These are phyloP conservation scores for Exophiala phaeomuriformis DNA, from an alignment of 2,329 filamentous ascomycete species.

Conservation along the genomic window DNA sequence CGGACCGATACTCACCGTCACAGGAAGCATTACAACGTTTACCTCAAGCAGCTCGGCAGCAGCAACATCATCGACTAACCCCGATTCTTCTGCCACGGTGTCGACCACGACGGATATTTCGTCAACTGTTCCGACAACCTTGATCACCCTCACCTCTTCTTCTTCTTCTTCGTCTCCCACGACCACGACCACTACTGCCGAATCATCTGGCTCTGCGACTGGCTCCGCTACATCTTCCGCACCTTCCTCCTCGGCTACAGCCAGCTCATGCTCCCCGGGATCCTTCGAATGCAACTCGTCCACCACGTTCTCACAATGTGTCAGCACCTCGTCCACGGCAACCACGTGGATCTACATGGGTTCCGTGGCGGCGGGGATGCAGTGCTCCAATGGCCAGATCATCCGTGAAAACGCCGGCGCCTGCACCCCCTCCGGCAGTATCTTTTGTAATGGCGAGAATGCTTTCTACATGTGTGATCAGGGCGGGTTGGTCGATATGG, in stretches of 20 bases:
- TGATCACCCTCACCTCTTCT: neutral
- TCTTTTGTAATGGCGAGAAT: slow-evolving; percentile 17
- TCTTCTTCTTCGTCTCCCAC: neutral
- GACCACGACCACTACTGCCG: neutral
- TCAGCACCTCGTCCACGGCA: slow-evolving; percentile 18
- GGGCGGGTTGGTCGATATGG: slow-evolving; percentile 32
- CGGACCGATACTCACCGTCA: slow-evolving; percentile 2
- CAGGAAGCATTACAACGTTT: neutral
- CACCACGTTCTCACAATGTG: slow-evolving; percentile 34
- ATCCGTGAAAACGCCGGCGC: slow-evolving; percentile 18
- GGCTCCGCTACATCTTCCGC: slow-evolving; percentile 2
- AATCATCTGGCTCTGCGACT: neutral
- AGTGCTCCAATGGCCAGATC: slow-evolving; percentile 21
- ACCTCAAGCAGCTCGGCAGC: neutral
- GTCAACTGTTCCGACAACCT: neutral
- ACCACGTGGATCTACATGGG: slow-evolving; percentile 23
- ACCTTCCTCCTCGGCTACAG: slow-evolving; percentile 5
- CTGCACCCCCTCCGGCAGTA: slow-evolving; percentile 15
- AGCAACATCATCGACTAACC: neutral
- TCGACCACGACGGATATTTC: neutral
- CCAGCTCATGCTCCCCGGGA: slow-evolving; percentile 27
- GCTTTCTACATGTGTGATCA: slow-evolving; percentile 23
- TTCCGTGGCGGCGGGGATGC: slow-evolving; percentile 22
- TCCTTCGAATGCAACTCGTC: slow-evolving; percentile 32
- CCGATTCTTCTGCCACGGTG: neutral